Base-by-base conservation (phyloP, 768 basidiomycete species). In the Tricholoma sp. region DNA sequence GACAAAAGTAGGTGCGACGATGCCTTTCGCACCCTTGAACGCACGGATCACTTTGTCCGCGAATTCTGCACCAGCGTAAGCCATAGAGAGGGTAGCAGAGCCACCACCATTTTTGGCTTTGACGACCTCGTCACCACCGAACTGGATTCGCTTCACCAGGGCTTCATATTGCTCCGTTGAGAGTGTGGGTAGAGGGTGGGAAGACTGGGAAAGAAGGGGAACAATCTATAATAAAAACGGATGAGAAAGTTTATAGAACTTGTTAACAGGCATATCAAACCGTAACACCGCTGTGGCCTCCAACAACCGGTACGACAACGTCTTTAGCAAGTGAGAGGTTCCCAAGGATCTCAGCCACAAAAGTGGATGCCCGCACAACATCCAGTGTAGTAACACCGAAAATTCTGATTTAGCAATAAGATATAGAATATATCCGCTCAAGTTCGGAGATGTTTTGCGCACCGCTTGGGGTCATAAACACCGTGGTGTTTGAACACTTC, bases 311-410 rank as follows among this genome's bases (percentile, higher is more conserved):
- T 53, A 98, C 88, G 59, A 79, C 72, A 63, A 92, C 69, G 3
- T 83, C 78, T 34, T 81, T 69, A 2, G 90, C 76, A 51, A 84
- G 71, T n/a, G 79, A 76, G 13, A 80, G 75, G 65, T 91, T 78
- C 15, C 82, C 83, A 59, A 88, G 68, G 61, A 88, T 77, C 70
- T 94, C 92, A 24, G 93, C 78, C 50, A 95, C 89, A 68, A 99
- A 98, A 45, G 94, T 94, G 12, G 94, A 96, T n/a, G 97, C 86
- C 64, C 97, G 94, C 68, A 98, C 91, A 61, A 96, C 94, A 69
- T 99, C 97, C 59, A 98, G 81, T 39, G 97, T 98, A 51, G 96
- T 98, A 52, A 98, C 94, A 81, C 97, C 96, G 69, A 98, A 98
- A 58, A 99, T 71, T 61, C 96, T 97, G 65, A 3, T n/a, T 24